Base-by-base conservation (phyloP, 257 asterid genomes). In the Nicotiana knightiana region DNA sequence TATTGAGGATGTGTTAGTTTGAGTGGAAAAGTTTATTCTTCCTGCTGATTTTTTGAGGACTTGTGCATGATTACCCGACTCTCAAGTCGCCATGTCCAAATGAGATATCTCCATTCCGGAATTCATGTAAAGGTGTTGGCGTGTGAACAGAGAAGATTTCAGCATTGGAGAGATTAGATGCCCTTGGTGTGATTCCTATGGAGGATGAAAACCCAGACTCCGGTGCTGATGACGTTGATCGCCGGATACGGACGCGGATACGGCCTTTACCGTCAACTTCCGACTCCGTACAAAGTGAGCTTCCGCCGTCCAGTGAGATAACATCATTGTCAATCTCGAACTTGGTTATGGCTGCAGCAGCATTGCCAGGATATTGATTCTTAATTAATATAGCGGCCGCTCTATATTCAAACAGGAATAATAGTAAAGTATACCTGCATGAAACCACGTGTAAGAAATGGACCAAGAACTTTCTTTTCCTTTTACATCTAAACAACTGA, bases 331-430 rank as follows among this genome's bases (percentile, higher is more conserved):
- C 97, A n/a, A 93, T 84, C 32, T 86, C 87, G 71, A 93, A 87
- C 46, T 81, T 84, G 57, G 94, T 88, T 61, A 93, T 89, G 64
- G 93, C 85, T 51, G 92, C 90, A 32, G 97, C 97, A n/a, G 85
- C 73, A 24, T 77, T 63, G 57, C 96, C 97, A 21, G 96, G 97
- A 82, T 90, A 93, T 18, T 84, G 92, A 84, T 86, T 85, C 18
- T 81, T 87, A 85, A 93, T 93, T 24, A 93, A 81, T 16, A 89
- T 85, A 15, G 86, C 85, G 66, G 97, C 97, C 8, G 94, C 97
- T 81, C 96, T 80, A 71, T 93, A 93, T 63, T 93, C 97, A 39
- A 91, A 93, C n/a, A 93, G 93, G 87, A 93, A 90, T 61, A 91
- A 88, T 61, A 93, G 77, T 33, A 93, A 85, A 51, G 96, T 93